Base-by-base conservation (phyloP, 2,329 filamentous ascomycete genomes). In the Penicillium brevicompactum region DNA sequence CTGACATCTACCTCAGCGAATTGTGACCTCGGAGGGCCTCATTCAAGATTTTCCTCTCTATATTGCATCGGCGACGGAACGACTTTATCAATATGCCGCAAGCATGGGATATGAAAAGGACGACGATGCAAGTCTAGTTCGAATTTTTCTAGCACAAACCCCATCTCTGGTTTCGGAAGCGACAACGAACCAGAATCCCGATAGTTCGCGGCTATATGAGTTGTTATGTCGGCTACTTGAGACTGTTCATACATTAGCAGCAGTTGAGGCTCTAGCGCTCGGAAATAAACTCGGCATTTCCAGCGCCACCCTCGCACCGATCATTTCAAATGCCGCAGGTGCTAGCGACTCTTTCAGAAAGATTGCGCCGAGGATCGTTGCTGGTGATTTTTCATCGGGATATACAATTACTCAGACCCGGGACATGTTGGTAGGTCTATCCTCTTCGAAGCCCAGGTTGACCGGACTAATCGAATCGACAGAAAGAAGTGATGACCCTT, bases 311-410 rank as follows among this genome's bases (percentile, higher is more conserved):
- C 56, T 58, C 2, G 10, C n/a, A 6, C 43, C 56, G 42, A 58
- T 58, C 11, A 58, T 58, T 30, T 52, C 49, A 18, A 52, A 43
- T 40, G 56, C 53, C 2, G 56, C 56, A 24, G 56, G 56, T 21
- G 44, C 41, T 16, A 55, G 56, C 13, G 27, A 52, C 8, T 48
- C 43, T 16, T 58, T 55, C 43, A 55, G 49, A 42, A 38, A 3
- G 1, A 18, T 52, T 27, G 32, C 46, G 4, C 14, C 46, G 4
- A 38, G 7, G 2, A 27, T 55, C 34, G 7, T 51, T 30, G 45
- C 41, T 30, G 38, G 44, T n/a, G 52, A 58, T 43, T 14, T 48
- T 16, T 6, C 10, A 41, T 55, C 52, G 31, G 52, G 32, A 27
- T 43, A 4, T 24, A 56, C 32, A 2, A 49, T 56, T 13, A 14